A percentile compares a stretch with the other conserved stretches of the same genome.
Conservation (phyloP, 371 early-diverging fungal species). For the Conidiobolus incongruus region DNA sequence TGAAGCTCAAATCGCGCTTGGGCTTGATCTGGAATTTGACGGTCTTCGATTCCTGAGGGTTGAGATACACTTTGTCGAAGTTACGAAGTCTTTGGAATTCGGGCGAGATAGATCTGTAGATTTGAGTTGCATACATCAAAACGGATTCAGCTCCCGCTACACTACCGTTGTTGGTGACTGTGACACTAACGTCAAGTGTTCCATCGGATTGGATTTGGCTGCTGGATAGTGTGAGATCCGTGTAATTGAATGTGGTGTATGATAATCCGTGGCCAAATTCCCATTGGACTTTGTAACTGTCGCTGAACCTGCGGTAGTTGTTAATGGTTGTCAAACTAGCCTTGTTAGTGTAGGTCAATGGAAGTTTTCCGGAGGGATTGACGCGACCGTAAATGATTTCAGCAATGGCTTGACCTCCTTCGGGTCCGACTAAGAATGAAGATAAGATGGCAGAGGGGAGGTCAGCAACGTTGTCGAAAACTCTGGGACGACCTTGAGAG, state of each 20-base stretch:
- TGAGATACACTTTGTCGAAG: conserved; percentile 23
- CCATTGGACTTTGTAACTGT: conserved; percentile 19
- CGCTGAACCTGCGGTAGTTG: conserved; percentile 9
- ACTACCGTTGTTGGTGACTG: conserved; percentile 22
- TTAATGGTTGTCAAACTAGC: conserved; percentile 10
- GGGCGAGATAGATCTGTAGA: conserved; percentile 18
- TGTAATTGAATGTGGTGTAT: no score
- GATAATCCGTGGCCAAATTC: conserved; percentile 36
- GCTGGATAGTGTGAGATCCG: no score
- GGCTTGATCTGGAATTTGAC: conserved; percentile 16
- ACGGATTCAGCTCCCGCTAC: conserved; percentile 23
- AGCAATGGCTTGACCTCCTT: conserved; percentile 23
- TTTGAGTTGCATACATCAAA: no score
- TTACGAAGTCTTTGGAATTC: conserved; percentile 19
- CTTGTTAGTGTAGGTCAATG: conserved; percentile 28
- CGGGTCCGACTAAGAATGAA: no score
- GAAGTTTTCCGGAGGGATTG: conserved; percentile 20
- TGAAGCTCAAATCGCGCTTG: neutral
- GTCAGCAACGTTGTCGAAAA: conserved; percentile 15
- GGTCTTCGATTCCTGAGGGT: conserved; percentile 13
- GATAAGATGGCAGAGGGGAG: no score
- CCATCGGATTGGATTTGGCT: no score
- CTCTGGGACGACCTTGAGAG: conserved; percentile 30
- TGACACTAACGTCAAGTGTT: conserved; percentile 11
- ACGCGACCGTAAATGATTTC: conserved; percentile 18